These are phyloP conservation scores for Knoxdaviesia proteae DNA, from an alignment of 2,329 filamentous ascomycete species.

Conservation along the genomic window DNA sequence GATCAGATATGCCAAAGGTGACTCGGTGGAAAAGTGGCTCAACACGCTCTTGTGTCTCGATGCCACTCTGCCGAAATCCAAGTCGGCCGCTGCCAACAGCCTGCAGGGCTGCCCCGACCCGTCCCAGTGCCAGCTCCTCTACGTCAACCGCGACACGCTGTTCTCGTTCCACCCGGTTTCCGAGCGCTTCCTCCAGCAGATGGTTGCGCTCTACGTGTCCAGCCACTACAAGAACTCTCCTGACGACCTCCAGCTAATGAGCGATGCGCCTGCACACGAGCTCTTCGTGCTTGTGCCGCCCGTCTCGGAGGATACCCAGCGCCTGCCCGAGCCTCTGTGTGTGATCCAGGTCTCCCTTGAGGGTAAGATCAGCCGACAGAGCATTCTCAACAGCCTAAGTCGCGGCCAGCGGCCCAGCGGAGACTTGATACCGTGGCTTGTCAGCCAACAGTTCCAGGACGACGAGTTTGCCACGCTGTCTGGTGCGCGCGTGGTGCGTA, in stretches of 20 bases:
- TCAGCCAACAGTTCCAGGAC: conserved; percentile 95
- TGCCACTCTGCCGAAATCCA: conserved; percentile 65
- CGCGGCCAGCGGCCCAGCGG: conserved; percentile 76
- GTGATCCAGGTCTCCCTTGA: conserved; percentile 89
- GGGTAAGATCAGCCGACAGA: conserved; percentile 83
- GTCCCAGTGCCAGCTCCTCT: conserved; percentile 72
- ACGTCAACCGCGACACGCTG: conserved; percentile 89
- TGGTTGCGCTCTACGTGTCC: conserved; percentile 93
- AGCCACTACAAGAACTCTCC: conserved; percentile 97
- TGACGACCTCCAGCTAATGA: conserved; percentile 96
- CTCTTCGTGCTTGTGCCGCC: conserved; percentile 86
- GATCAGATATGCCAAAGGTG: conserved; percentile 81
- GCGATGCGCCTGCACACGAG: conserved; percentile 89
- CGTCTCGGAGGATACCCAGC: conserved; percentile 52
- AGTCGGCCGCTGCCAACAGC: conserved; percentile 42
- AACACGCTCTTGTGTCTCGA: conserved; percentile 88
- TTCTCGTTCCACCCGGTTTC: conserved; percentile 97
- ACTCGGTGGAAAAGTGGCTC: conserved; percentile 87
- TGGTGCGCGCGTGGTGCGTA: conserved; percentile 77
- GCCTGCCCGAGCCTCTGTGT: conserved; percentile 78
- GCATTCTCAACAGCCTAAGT: conserved; percentile 73
- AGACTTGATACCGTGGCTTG: conserved; percentile 91
- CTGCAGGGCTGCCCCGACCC: conserved; percentile 72
- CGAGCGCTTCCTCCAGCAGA: conserved; percentile 91
- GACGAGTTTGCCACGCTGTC: conserved; percentile 88